phyloP scores from a whole-genome alignment of 2,329 filamentous ascomycete genomes.

The Chrysoporthe cubensis region DNA sequence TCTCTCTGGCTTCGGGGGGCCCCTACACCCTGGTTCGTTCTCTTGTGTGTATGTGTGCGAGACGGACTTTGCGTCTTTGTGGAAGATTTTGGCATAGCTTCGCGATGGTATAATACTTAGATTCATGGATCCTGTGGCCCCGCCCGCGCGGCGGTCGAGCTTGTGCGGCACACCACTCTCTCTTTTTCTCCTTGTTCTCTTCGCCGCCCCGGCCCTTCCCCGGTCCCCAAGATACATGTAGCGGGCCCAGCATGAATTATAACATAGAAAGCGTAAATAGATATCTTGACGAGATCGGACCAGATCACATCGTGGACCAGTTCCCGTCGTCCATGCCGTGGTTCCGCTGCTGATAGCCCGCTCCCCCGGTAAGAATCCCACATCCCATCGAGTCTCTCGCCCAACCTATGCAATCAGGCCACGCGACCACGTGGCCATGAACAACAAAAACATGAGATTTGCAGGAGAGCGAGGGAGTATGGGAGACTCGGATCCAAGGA shows the following conservation, averaged over 20 bases:
- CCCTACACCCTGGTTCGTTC: not conserved
- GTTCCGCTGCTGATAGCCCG: too few species aligned
- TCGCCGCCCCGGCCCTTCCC: too few species aligned
- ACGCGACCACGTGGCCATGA: too few species aligned
- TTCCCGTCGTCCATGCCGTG: too few species aligned
- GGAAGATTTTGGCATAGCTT: not conserved
- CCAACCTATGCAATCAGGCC: too few species aligned
- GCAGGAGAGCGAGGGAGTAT: too few species aligned
- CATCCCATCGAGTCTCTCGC: too few species aligned
- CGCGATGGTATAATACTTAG: constrained; percentile 1
- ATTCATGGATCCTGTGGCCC: not conserved
- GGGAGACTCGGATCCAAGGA: too few species aligned
- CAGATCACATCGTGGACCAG: too few species aligned
- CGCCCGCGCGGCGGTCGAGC: not conserved
- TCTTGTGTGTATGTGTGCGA: too few species aligned
- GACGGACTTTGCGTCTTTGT: not conserved
- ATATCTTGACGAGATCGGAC: not conserved
- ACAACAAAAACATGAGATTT: too few species aligned
- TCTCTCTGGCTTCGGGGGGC: not conserved
- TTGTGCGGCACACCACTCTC: not conserved
- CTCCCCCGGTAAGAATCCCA: too few species aligned
- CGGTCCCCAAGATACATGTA: not conserved
- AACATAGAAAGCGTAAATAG: not conserved
- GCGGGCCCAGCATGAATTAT: not conserved
- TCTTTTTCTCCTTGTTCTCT: not conserved